Evolutionary conservation across 2,329 filamentous ascomycete species (phyloP), one percentile per base, ranked within the genome.

Genomic region (Exophiala spinifera): DNA sequence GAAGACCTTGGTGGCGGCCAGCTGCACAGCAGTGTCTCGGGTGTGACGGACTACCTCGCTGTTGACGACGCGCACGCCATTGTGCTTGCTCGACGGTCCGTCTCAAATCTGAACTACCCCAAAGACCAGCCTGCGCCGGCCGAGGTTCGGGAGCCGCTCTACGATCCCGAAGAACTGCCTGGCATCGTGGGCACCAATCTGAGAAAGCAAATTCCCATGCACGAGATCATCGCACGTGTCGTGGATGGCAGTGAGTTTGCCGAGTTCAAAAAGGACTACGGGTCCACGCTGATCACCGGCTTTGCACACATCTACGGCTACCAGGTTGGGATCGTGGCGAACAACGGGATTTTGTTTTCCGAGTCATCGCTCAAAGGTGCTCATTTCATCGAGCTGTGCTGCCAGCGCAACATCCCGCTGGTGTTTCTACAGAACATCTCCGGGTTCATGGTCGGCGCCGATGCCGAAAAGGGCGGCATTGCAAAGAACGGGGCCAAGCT

Each of bases 401-500:
- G 87, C 25, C 91, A 96, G 72, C 87, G 94, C 53, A 85, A 89
- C 50, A 88, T 97, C 53, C 92, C 94, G 1, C 78, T 97, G 8
- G 80, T 97, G 47, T 97, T 97, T 74, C 76, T 99, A 17, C 94
- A 99, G 71, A 97, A 99, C 72, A 97, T 99, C 69, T 87, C 86
- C 4, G 94, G 94, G 40, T 99, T 99, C 81, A 99, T 99, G 94
- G 94, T 99, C 28, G 94, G 94, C 40, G 82, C 84, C 15, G 89
- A 94, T 65, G 91, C 92, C 0, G 94, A 99, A 74, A 87, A 88
- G 51, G 92, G 92, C 49, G 94, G 94, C 11, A 97, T 99, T 64
- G 94, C 94, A 51, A 97, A 97, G 79, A 95, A 97, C 67, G 94
- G 94, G 37, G 94, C 94, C 4, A 97, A 99, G 75, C 83, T 99